Conservation (phyloP, 345 rosid genomes). For the Salix koriyanagi region DNA sequence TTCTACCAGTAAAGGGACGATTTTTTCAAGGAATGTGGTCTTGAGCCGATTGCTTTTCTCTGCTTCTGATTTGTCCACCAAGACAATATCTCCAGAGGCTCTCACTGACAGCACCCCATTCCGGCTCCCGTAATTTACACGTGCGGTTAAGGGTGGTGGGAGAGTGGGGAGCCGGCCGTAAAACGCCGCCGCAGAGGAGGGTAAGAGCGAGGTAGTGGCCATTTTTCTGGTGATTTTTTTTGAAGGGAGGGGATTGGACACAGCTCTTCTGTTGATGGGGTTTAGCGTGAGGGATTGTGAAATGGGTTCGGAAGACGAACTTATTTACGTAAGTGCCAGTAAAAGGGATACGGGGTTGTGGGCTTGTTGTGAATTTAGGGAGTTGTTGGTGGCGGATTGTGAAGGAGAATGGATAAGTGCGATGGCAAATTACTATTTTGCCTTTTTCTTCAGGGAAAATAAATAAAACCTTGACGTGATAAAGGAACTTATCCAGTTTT, state of each 20-base stretch:
- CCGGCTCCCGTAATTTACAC: conserved; percentile 17
- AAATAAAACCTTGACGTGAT: not conserved
- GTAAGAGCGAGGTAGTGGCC: conserved; percentile 52
- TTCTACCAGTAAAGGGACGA: conserved; percentile 72
- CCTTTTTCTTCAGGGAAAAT: not conserved
- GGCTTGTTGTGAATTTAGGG: not conserved
- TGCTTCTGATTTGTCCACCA: conserved; percentile 82
- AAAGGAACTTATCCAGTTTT: no score
- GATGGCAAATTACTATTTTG: not conserved
- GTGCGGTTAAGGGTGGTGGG: conserved; percentile 33
- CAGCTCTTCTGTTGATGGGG: not conserved
- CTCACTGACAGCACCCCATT: conserved; percentile 40
- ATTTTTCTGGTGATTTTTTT: conserved; percentile 7
- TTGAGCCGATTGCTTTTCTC: conserved; percentile 65
- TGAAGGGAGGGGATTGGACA: not conserved
- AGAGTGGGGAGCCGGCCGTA: conserved; percentile 42
- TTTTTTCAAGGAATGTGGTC: conserved; percentile 66
- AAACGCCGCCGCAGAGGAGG: conserved; percentile 55
- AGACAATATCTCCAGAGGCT: conserved; percentile 48
- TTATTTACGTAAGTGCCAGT: conserved; percentile 2
- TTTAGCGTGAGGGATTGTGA: not conserved
- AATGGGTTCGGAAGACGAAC: not conserved
- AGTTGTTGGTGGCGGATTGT: not conserved
- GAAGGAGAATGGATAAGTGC: not conserved
- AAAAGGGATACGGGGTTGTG: not conserved